These are phyloP conservation scores for Microstroma glucosiphilum DNA, from an alignment of 1,284 basidiomycete genomes.

Conservation along the genomic window DNA sequence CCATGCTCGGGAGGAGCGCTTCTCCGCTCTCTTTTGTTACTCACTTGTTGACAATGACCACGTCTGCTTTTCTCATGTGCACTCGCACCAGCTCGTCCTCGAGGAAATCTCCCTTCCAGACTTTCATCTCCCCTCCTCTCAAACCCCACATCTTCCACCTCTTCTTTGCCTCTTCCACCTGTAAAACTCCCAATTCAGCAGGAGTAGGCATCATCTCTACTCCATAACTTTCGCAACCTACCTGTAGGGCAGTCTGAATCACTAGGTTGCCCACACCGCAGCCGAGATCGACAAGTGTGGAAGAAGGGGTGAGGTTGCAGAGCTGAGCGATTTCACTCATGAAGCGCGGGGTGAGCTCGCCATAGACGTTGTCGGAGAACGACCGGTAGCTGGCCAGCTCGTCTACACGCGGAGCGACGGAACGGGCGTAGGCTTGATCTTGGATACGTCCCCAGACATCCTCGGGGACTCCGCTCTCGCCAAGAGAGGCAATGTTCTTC, in stretches of 20 bases:
- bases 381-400: constrained; percentile 54
- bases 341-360: constrained; percentile 52
- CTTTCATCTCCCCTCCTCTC: constrained; percentile 51
- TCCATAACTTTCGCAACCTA: constrained; percentile 54
- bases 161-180: constrained; percentile 54
- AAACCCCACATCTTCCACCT: constrained; percentile 55
- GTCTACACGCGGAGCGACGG: constrained; percentile 56
- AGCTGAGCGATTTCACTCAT: constrained; percentile 51
- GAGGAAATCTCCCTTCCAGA: constrained; percentile 57
- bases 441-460: constrained; percentile 56
- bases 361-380: constrained; percentile 52
- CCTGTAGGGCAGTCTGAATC: constrained; percentile 57
- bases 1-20: no score
- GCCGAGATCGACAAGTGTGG: constrained; percentile 56
- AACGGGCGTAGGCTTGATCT: constrained; percentile 57
- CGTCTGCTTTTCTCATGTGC: constrained; percentile 54
- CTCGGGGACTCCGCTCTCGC: constrained; percentile 41
- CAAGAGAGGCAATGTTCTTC: constrained; percentile 39
- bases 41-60: constrained; percentile 58
- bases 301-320: constrained; percentile 44
- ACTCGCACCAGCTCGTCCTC: constrained; percentile 45
- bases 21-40: constrained; percentile 50
- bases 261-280: constrained; percentile 59
- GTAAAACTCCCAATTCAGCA: constrained; percentile 53
- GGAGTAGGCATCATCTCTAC: constrained; percentile 57